Base-by-base conservation (phyloP, 768 basidiomycete species). In the Hygrocybe coccinea region DNA sequence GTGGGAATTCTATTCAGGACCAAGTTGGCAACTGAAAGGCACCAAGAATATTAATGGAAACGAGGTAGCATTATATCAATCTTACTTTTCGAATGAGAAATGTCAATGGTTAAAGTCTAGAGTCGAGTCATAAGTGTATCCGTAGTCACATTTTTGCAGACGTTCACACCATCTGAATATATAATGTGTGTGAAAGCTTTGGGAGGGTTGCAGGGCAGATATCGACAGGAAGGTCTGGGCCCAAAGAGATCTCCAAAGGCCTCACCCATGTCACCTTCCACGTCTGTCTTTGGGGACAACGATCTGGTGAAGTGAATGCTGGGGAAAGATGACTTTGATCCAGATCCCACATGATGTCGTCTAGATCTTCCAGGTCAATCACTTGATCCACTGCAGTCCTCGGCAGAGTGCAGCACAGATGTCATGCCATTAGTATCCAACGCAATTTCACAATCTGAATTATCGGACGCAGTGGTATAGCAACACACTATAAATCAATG, bases 401-500 rank as follows among this genome's bases (percentile, higher is more conserved):
- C 63, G 0, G 61, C 52, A n/a, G 73, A 74, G 15, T 70, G 64
- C 19, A 82, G 82, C 7, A 85, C 81, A 1, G 82, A 81, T 14
- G 80, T 86, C 70, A 79, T 74, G 10, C 76, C 81, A 36, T 78
- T 77, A n/a, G n/a, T n/a, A 53, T 74, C 73, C 3, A 71, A 73
- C 15, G 60, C 69, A 2, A 68, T 68, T 35, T 75, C 75, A 1
- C 70, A 63, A 11, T 74, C 76, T 1, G 82, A 81, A 10, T 83
- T 83, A 41, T 78, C 79, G 10, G 82, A 79, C 5, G 80, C 80
- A 3, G 89, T 90, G 2, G 90, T 91, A 68, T 85, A 92, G 67
- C 95, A 97, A 39, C 93, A 83, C 17, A 97, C 95, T 62, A 97
- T 88, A 71, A 87, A 90, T 7, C 87, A 85, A 67, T 97, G 94